Evolutionary conservation across 2,329 filamentous ascomycete genomes (phyloP), one percentile per base, ranked within the genome.

Genomic region (Pseudocercospora macadamiae): DNA sequence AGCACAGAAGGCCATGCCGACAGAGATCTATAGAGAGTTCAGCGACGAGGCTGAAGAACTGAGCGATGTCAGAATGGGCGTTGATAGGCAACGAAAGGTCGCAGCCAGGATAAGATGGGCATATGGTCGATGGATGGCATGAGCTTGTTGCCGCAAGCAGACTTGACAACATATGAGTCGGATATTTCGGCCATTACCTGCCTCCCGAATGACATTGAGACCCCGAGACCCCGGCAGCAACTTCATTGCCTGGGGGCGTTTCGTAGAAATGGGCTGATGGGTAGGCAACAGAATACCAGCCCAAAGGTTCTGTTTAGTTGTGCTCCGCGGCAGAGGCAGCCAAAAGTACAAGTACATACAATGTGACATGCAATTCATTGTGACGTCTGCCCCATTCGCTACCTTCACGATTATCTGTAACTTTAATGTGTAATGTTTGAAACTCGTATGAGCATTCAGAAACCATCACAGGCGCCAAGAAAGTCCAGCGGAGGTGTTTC

Each of bases 61-160:
- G 49, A 86, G 91, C 18, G 92, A 96, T 71, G 86, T 93, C 64
- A 78, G 85, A 48, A 88, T 86, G 66, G 91, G 91, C 2, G 83
- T 96, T 52, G 84, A 87, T 68, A 83, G 87, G 66, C 93, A 97
- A 78, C 82, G 87, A 60, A 88, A 86, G 72, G 89, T 93, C 42
- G 78, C 96, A 54, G 86, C 93, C 67, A 83, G 95, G 60, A 91
- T 97, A 66, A 83, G 90, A 63, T 97, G 95, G 93, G 89, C 89
- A 3, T 97, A 97, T 79, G 85, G 85, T 2, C 88, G 87, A 71
- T 97, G 89, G 89, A 74, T 81, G 54, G 51, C 36, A 5, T 64
- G 25, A 56, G 28, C 18, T 7, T 21, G 28, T 49, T 28, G 10
- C 32, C 49, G 3, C 10, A 21, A 12, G 12, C 6, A 7, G 28